phyloP scores from a whole-genome alignment of 2,329 filamentous ascomycete genomes.

The Fusarium devonianum region DNA sequence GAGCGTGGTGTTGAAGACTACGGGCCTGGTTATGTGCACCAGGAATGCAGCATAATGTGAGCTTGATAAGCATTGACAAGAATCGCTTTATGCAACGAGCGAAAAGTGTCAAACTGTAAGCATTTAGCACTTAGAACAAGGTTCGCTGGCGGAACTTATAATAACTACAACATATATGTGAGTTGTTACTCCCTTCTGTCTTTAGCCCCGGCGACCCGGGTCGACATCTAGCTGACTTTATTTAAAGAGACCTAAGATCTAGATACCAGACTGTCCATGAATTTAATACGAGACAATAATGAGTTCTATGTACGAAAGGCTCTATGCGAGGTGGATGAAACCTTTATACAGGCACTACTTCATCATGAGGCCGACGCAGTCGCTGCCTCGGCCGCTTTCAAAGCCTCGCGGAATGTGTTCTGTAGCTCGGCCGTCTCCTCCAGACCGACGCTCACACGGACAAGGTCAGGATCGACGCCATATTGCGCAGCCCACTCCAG shows the following conservation, averaged over 20 bases:
- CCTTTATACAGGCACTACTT: constrained; percentile 3
- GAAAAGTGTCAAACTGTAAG: no score
- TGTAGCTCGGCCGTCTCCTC: constrained; percentile 77
- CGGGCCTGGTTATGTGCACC: constrained; percentile 68
- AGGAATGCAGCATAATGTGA: constrained; percentile 68
- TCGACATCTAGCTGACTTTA: constrained; percentile 10
- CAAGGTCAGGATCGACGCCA: constrained; percentile 80
- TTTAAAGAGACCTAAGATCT: neutral
- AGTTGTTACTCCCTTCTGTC: constrained; percentile 3
- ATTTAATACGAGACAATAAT: neutral
- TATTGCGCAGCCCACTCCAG: constrained; percentile 87
- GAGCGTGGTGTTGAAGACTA: constrained; percentile 78
- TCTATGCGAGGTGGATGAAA: constrained; percentile 6
- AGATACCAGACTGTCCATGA: neutral
- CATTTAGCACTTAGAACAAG: no score
- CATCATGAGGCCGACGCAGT: constrained; percentile 8
- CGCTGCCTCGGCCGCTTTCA: constrained; percentile 62
- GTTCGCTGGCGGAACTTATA: neutral
- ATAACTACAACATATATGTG: constrained; percentile 5
- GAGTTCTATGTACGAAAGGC: constrained; percentile 1
- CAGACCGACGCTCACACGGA: constrained; percentile 88
- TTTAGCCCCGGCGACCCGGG: neutral
- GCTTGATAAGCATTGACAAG: neutral
- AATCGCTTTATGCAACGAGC: neutral
- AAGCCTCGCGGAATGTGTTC: constrained; percentile 70